These are phyloP conservation scores for Xylariaceae sp. DNA, from an alignment of 2,329 filamentous ascomycete genomes.

Conservation along the genomic window DNA sequence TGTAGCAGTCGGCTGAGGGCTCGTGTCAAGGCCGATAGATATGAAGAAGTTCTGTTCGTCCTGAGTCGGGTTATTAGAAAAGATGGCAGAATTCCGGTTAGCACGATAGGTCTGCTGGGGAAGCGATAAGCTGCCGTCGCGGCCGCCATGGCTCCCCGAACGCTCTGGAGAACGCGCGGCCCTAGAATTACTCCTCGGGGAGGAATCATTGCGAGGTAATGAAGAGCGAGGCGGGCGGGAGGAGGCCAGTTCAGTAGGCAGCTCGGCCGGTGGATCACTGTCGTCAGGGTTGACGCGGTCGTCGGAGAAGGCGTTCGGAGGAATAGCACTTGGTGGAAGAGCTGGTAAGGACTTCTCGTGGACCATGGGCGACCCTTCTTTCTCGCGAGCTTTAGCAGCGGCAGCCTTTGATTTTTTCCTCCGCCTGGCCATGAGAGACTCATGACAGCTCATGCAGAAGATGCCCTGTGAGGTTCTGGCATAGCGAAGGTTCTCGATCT, in stretches of 20 bases:
- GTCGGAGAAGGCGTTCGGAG: conserved; percentile 59
- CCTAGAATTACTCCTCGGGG: conserved; percentile 52
- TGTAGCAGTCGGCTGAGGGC: conserved; percentile 53
- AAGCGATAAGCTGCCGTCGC: conserved; percentile 61
- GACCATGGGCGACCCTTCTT: conserved; percentile 62
- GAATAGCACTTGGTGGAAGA: conserved; percentile 70
- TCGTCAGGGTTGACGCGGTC: conserved; percentile 57
- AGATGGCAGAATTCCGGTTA: conserved; percentile 68
- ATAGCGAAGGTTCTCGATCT: conserved; percentile 97
- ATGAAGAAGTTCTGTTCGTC: conserved; percentile 70
- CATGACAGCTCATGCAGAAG: conserved; percentile 98
- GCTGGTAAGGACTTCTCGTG: conserved; percentile 92
- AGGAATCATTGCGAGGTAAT: conserved; percentile 50
- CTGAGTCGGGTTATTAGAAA: conserved; percentile 44
- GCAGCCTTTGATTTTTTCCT: conserved; percentile 78
- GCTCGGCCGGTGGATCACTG: conserved; percentile 37
- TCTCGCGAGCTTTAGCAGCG: conserved; percentile 58
- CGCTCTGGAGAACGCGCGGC: conserved; percentile 54
- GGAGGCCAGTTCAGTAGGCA: conserved; percentile 57
- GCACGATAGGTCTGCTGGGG: conserved; percentile 75
- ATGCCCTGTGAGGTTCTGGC: conserved; percentile 96
- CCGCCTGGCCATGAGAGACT: conserved; percentile 88
- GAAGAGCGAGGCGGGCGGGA: conserved; percentile 57
- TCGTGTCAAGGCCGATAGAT: conserved; percentile 70
- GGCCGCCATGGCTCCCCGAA: conserved; percentile 36